phyloP scores from a whole-genome alignment of 2,329 filamentous ascomycete genomes.

The Raffaelea arxii region DNA sequence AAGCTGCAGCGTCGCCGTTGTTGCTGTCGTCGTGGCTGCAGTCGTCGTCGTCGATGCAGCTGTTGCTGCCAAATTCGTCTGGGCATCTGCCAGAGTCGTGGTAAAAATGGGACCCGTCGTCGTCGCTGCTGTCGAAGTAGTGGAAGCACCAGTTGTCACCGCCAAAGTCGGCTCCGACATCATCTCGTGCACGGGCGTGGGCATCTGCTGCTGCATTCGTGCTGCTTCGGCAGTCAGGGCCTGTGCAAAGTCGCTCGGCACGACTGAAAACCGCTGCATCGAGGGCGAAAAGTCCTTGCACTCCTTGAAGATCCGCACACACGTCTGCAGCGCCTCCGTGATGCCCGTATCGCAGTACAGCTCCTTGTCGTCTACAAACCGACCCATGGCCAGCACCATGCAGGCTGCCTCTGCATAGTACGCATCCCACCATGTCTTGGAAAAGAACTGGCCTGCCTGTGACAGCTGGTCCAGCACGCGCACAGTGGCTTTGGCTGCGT shows the following conservation, averaged over 20 bases:
- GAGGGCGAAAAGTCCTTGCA: slow-evolving; percentile 12
- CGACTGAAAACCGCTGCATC: slow-evolving; percentile 11
- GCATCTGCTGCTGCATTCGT: background rate
- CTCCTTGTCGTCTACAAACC: slow-evolving; percentile 7
- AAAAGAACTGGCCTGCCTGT: slow-evolving; percentile 9
- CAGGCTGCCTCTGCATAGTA: slow-evolving; percentile 12
- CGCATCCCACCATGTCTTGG: slow-evolving; percentile 14
- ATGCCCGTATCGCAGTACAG: slow-evolving; percentile 6
- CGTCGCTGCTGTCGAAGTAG: too few relatives aligned
- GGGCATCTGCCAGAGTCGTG: background rate
- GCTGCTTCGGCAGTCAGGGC: slow-evolving; percentile 4
- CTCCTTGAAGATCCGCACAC: slow-evolving; percentile 8
- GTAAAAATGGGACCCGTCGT: background rate
- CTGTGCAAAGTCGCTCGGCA: slow-evolving; percentile 11
- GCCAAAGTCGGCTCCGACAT: background rate
- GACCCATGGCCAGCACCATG: slow-evolving; percentile 12
- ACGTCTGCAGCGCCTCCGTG: slow-evolving; percentile 6
- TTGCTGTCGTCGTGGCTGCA: background rate
- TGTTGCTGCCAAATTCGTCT: too few relatives aligned
- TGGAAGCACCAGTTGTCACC: too few relatives aligned
- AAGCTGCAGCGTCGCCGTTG: too few relatives aligned
- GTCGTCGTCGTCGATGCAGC: too few relatives aligned
- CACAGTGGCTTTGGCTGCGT: slow-evolving; percentile 10
- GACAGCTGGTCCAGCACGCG: slow-evolving; percentile 10
- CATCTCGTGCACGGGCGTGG: background rate